These are phyloP conservation scores for Blastobotrys chiropterorum DNA, from an alignment of 805 yeast species.

Conservation along the genomic window DNA sequence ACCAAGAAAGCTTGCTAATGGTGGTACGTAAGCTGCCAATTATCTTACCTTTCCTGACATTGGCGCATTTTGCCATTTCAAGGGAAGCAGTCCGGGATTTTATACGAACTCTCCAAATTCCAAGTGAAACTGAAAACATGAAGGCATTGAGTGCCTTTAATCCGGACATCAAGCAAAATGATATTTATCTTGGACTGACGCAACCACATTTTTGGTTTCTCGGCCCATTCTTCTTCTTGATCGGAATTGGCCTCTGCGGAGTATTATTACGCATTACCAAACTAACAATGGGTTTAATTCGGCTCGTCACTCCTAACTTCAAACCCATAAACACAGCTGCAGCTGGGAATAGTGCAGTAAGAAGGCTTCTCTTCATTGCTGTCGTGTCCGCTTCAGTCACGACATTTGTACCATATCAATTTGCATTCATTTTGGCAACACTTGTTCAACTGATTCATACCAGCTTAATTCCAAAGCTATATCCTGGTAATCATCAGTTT, in stretches of 20 bases:
- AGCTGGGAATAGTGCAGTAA: neutral
- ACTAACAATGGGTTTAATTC: neutral
- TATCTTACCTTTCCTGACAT: slow-evolving; percentile 22
- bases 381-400: slow-evolving; percentile 2
- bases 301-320: neutral
- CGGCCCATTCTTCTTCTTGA: slow-evolving; percentile 52
- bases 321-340: neutral
- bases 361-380: neutral
- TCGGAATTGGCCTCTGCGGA: slow-evolving; percentile 34
- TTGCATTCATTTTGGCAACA: slow-evolving; percentile 9
- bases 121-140: slow-evolving; percentile 24
- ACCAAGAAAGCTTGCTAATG: slow-evolving; percentile 40
- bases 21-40: slow-evolving; percentile 28
- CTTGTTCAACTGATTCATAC: slow-evolving; percentile 7
- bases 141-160: slow-evolving; percentile 17
- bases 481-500: neutral
- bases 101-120: slow-evolving; percentile 22
- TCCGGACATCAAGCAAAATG: slow-evolving; percentile 32
- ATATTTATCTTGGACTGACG: slow-evolving; percentile 63
- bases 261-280: neutral
- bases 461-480: neutral
- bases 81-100: slow-evolving; percentile 13
- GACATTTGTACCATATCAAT: slow-evolving; percentile 11
- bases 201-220: slow-evolving; percentile 49
- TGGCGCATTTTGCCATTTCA: slow-evolving; percentile 29